These are phyloP conservation scores for Phialocephala sp. DNA, from an alignment of 2,329 filamentous ascomycete genomes.

Conservation along the genomic window DNA sequence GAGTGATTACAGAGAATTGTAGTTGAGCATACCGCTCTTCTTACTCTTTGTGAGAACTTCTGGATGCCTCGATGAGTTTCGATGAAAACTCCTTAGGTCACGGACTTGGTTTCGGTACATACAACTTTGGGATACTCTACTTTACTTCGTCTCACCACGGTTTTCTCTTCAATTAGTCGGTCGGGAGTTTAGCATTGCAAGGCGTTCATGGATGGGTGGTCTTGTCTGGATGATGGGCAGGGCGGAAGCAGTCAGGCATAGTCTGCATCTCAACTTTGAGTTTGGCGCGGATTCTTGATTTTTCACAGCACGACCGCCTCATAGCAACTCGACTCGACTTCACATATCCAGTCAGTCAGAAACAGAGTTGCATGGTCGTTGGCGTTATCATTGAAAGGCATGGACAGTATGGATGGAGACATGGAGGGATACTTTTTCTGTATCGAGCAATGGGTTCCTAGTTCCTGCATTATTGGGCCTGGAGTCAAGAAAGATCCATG, in stretches of 20 bases:
- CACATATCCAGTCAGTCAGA: background rate
- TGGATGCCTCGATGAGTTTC: background rate
- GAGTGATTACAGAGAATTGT: slow-evolving; percentile 89
- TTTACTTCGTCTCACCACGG: background rate
- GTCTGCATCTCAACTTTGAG: background rate
- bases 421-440: background rate
- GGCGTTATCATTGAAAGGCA: background rate
- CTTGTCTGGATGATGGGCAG: background rate
- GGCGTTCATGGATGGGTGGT: slow-evolving; percentile 8
- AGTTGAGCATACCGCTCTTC: slow-evolving; percentile 7
- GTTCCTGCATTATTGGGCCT: background rate
- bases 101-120: slow-evolving; percentile 1
- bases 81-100: no score
- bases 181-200: slow-evolving; percentile 6
- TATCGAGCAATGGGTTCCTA: background rate
- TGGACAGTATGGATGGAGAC: slow-evolving; percentile 3
- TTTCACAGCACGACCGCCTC: background rate
- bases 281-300: background rate
- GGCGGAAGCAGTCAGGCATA: background rate
- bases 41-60: background rate
- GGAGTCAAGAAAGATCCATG: background rate
- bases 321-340: background rate
- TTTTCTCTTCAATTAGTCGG: background rate
- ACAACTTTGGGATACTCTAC: slow-evolving; percentile 1
- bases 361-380: slow-evolving; percentile 1